Evolutionary conservation across 2,329 filamentous ascomycete genomes (phyloP).

Genomic region (Talaromyces atroroseus): DNA sequence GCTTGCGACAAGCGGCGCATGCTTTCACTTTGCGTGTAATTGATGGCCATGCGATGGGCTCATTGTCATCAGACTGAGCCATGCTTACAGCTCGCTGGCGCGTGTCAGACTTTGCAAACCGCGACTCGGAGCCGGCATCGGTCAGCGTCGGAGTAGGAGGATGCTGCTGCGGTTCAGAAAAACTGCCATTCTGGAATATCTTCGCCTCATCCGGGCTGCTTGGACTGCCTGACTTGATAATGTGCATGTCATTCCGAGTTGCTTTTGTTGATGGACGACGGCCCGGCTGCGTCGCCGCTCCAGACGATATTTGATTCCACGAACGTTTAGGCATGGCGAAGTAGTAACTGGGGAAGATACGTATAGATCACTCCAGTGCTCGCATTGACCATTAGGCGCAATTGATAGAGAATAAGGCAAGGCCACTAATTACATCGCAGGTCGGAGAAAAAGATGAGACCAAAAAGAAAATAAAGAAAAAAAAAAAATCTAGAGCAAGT

Average conservation of each 20-base stretch:
- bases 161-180: slow-evolving; percentile 3
- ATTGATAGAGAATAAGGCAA: not conserved
- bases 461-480: not conserved
- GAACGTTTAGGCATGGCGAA: slow-evolving; percentile 13
- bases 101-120: slow-evolving; percentile 6
- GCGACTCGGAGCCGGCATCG: slow-evolving; percentile 10
- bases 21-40: slow-evolving; percentile 41
- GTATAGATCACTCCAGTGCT: not conserved
- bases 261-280: slow-evolving; percentile 7
- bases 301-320: slow-evolving; percentile 11
- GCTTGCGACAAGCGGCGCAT: slow-evolving; percentile 47
- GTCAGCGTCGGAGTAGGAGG: slow-evolving; percentile 13
- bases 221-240: slow-evolving; percentile 11
- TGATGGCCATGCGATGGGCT: slow-evolving; percentile 19
- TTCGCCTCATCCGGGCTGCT: slow-evolving; percentile 9
- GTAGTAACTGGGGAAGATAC: not conserved
- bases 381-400: not conserved
- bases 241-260: not conserved
- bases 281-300: slow-evolving; percentile 7
- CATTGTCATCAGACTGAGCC: slow-evolving; percentile 12
- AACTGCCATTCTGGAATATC: slow-evolving; percentile 4
- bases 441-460: too few relatives aligned
- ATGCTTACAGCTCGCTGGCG: slow-evolving; percentile 11
- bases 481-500: not conserved
- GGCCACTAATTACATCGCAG: too few relatives aligned